These are phyloP conservation scores for Hibiscus mutabilis DNA, from an alignment of 345 rosid genomes.

Conservation along the genomic window DNA sequence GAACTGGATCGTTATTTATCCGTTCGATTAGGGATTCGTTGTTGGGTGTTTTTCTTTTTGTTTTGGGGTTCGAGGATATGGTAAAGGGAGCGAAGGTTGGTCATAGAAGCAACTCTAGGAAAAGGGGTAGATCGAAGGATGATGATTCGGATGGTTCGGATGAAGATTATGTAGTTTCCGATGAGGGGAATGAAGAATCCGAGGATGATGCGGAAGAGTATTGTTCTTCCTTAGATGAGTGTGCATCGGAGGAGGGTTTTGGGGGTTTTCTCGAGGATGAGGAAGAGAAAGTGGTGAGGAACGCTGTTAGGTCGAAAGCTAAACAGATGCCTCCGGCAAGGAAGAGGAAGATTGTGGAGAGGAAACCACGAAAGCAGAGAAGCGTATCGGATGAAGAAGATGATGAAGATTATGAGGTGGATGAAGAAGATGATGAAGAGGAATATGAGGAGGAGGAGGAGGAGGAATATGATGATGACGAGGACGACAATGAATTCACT, in stretches of 20 bases:
- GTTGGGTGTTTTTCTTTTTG: slow-evolving; percentile 18
- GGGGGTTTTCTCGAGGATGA: slow-evolving; percentile 11
- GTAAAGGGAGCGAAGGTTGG: slow-evolving; percentile 63
- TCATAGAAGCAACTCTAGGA: slow-evolving; percentile 42
- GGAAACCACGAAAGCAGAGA: background rate
- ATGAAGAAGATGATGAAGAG: slow-evolving; percentile 72
- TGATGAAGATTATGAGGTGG: slow-evolving; percentile 26
- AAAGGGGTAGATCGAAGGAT: slow-evolving; percentile 42
- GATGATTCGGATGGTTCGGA: slow-evolving; percentile 85
- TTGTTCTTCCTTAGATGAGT: slow-evolving; percentile 43
- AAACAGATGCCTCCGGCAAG: background rate
- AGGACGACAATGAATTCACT: slow-evolving; percentile 46
- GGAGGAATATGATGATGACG: background rate
- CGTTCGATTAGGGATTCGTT: slow-evolving; percentile 24
- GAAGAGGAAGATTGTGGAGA: background rate
- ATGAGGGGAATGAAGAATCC: slow-evolving; percentile 56
- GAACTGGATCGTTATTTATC: slow-evolving; percentile 12
- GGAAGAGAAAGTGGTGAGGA: background rate
- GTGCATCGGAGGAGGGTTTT: slow-evolving; percentile 47
- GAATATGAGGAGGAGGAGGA: slow-evolving; percentile 17
- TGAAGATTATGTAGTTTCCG: slow-evolving; percentile 89
- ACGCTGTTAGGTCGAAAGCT: background rate
- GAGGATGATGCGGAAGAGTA: slow-evolving; percentile 58
- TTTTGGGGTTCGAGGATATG: slow-evolving; percentile 36
- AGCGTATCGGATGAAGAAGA: background rate